These are phyloP conservation scores for Mrakia blollopis DNA, from an alignment of 768 basidiomycete species.

Conservation along the genomic window DNA sequence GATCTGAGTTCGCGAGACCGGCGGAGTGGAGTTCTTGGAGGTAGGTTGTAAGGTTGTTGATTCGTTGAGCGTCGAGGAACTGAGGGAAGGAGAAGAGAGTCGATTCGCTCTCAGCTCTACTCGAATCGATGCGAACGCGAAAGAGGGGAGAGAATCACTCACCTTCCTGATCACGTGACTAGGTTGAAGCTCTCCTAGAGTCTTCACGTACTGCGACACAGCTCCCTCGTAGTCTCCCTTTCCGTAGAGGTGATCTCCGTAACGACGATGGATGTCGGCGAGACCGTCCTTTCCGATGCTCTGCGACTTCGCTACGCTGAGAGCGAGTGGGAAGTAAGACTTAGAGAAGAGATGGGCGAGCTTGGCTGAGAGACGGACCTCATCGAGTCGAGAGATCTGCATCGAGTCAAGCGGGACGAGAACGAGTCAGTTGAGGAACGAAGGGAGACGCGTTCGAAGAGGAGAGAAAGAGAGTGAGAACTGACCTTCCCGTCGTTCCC, in stretches of 20 bases:
- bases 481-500: conserved; percentile 41
- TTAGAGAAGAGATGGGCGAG: conserved; percentile 47
- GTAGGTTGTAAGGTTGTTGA: conserved; percentile 90
- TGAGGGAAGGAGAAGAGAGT: conserved; percentile 41
- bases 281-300: conserved; percentile 65
- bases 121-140: neutral
- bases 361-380: conserved; percentile 77
- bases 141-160: conserved; percentile 5
- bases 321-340: conserved; percentile 61
- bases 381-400: conserved; percentile 63
- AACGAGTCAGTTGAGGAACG: neutral
- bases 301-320: conserved; percentile 76
- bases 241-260: conserved; percentile 83
- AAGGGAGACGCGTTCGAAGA: neutral
- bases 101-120: neutral
- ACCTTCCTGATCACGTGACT: conserved; percentile 98
- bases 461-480: neutral
- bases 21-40: conserved; percentile 88
- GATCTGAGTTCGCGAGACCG: conserved; percentile 88
- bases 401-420: neutral
- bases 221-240: conserved; percentile 91
- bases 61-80: conserved; percentile 95
- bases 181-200: conserved; percentile 76
- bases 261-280: conserved; percentile 82
- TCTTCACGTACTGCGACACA: conserved; percentile 86